A percentile compares a stretch with the other conserved stretches of the same genome.
These are phyloP conservation scores for Solanum sparsipilum DNA, from an alignment of 257 asterid genomes.

Conservation along the genomic window DNA sequence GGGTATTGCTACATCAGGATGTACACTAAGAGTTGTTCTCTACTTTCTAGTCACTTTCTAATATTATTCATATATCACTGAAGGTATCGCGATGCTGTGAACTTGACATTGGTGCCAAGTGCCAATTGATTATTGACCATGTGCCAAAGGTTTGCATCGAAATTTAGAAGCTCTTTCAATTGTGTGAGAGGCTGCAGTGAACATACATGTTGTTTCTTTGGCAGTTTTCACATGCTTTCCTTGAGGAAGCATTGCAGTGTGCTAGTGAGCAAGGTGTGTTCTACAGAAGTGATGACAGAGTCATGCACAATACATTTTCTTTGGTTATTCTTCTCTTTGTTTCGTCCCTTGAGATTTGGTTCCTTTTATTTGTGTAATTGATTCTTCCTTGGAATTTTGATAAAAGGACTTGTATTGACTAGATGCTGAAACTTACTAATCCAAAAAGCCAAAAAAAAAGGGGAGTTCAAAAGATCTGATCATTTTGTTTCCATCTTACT, in stretches of 20 bases:
- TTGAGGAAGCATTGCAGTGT: slow-evolving; percentile 24
- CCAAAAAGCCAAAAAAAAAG: not conserved
- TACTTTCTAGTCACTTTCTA: not conserved
- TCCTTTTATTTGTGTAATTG: not conserved
- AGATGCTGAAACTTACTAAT: not conserved
- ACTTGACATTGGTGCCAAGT: slow-evolving; percentile 42
- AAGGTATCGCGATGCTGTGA: slow-evolving; percentile 48
- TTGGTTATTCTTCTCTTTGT: not conserved
- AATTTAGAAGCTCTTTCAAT: not conserved
- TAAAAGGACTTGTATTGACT: not conserved
- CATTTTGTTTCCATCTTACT: not conserved
- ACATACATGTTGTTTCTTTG: slow-evolving; percentile 3
- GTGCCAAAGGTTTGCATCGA: slow-evolving; percentile 45
- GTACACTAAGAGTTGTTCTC: not conserved
- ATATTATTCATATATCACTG: not conserved
- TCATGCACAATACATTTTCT: not conserved
- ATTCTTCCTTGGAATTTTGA: not conserved
- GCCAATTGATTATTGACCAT: slow-evolving; percentile 49
- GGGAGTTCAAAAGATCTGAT: not conserved
- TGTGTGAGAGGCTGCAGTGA: not conserved
- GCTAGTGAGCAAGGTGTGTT: slow-evolving; percentile 28
- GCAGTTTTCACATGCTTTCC: slow-evolving; percentile 35
- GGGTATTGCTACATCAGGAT: not conserved
- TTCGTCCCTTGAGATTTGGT: not conserved
- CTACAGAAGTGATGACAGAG: not conserved